Conservation (phyloP, 1,284 basidiomycete genomes). For the Ganoderma lingzhi region DNA sequence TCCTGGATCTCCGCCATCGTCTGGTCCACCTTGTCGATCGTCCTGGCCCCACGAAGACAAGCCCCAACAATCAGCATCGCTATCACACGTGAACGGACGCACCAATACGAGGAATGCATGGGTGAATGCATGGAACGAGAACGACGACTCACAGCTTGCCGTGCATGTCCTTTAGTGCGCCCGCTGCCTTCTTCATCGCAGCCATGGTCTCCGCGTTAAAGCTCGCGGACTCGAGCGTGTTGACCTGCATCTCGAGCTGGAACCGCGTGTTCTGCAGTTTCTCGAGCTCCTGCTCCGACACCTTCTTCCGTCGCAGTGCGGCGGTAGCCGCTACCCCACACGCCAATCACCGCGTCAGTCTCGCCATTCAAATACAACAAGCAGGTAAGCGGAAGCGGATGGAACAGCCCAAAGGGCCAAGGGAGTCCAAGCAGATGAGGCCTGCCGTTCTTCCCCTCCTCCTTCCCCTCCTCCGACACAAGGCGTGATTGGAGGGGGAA, state of each 20-base stretch:
- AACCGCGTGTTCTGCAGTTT: conserved; percentile 87
- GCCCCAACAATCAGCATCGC: conserved; percentile 1
- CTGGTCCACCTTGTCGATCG: conserved; percentile 91
- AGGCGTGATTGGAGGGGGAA: background rate
- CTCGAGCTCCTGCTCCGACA: conserved; percentile 90
- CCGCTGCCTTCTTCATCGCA: conserved; percentile 96
- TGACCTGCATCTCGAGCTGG: conserved; percentile 97
- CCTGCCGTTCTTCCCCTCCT: background rate
- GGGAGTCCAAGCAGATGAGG: background rate
- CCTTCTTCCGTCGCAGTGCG: conserved; percentile 96
- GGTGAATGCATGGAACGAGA: background rate
- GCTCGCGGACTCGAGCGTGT: conserved; percentile 97
- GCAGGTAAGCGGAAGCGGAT: background rate
- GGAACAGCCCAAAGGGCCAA: background rate
- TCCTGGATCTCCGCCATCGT: conserved; percentile 93
- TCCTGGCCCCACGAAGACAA: conserved; percentile 54
- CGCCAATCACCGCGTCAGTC: background rate
- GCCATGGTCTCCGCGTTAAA: conserved; percentile 98
- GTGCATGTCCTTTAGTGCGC: conserved; percentile 93
- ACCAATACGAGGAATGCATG: conserved; percentile 13
- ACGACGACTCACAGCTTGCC: conserved; percentile 79
- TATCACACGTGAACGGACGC: background rate
- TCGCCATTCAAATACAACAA: background rate
- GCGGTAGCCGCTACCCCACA: conserved; percentile 74
- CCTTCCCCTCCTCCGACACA: background rate